Conservation (phyloP, 148 eudicot genomes). For the Camellia japonica region DNA sequence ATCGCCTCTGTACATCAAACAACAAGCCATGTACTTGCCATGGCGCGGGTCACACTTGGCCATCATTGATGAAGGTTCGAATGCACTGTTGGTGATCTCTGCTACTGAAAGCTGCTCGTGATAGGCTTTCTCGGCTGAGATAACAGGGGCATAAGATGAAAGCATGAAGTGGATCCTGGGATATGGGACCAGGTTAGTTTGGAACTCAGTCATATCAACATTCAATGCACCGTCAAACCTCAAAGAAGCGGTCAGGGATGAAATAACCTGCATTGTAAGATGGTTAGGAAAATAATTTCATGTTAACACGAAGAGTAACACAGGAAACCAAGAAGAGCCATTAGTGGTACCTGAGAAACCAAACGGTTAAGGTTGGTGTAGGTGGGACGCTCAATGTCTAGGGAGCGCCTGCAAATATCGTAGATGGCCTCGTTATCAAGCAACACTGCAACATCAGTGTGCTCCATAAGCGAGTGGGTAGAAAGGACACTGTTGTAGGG, state of each 20-base stretch:
- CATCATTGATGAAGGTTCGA: conserved; percentile 29
- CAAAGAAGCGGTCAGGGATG: conserved; percentile 30
- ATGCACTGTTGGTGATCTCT: conserved; percentile 28
- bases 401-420: conserved; percentile 27
- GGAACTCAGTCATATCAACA: conserved; percentile 33
- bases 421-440: conserved; percentile 32
- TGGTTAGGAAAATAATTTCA: not conserved
- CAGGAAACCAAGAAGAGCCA: not conserved
- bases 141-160: conserved; percentile 34
- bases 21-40: conserved; percentile 33
- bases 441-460: conserved; percentile 31
- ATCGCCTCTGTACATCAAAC: conserved; percentile 34
- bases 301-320: not conserved
- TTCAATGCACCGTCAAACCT: conserved; percentile 32
- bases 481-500: conserved; percentile 34
- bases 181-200: conserved; percentile 30
- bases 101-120: conserved; percentile 29
- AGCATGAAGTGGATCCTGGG: conserved; percentile 34
- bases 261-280: conserved; percentile 22
- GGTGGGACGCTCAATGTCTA: conserved; percentile 33
- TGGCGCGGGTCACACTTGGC: conserved; percentile 29
- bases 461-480: conserved; percentile 32
- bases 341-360: conserved; percentile 27
- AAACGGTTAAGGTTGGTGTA: conserved; percentile 32
- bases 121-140: conserved; percentile 31